These are phyloP conservation scores for Claviceps sorghi DNA, from an alignment of 2,329 filamentous ascomycete species.

Conservation along the genomic window DNA sequence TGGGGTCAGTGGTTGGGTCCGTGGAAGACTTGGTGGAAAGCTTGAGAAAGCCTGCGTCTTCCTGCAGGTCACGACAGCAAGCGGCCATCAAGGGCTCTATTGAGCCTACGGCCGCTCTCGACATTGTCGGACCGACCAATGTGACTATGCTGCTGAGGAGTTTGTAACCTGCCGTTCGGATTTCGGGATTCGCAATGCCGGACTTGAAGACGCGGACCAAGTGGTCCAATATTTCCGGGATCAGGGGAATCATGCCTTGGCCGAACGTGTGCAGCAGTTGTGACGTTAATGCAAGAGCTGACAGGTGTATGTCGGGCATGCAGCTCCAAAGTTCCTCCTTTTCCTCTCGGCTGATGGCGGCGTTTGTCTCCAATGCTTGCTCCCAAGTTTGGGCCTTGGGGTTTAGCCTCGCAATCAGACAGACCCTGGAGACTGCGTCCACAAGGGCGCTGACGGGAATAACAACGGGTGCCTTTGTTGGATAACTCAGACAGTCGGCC, in stretches of 20 bases:
- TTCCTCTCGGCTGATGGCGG: slow-evolving; percentile 65
- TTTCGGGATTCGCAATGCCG: slow-evolving; percentile 31
- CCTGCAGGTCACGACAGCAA: slow-evolving; percentile 62
- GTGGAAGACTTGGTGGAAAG: slow-evolving; percentile 18
- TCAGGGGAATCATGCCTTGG: slow-evolving; percentile 41
- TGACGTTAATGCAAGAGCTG: slow-evolving; percentile 49
- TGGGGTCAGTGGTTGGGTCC: slow-evolving; percentile 13
- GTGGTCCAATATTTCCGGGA: slow-evolving; percentile 55
- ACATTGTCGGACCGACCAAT: slow-evolving; percentile 49
- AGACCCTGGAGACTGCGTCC: slow-evolving; percentile 56
- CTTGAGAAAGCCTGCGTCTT: slow-evolving; percentile 34
- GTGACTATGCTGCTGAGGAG: slow-evolving; percentile 43
- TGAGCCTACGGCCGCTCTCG: slow-evolving; percentile 49
- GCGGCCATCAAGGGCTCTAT: slow-evolving; percentile 47
- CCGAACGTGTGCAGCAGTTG: slow-evolving; percentile 44
- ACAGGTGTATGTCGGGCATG: slow-evolving; percentile 60
- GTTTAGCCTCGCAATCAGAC: slow-evolving; percentile 45
- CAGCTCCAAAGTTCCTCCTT: slow-evolving; percentile 62
- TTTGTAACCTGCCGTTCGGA: slow-evolving; percentile 48
- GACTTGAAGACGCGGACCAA: slow-evolving; percentile 55
- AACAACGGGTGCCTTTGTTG: slow-evolving; percentile 50
- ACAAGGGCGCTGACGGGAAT: slow-evolving; percentile 53
- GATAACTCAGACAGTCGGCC: slow-evolving; percentile 43
- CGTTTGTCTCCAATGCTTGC: slow-evolving; percentile 47
- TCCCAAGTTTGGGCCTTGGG: slow-evolving; percentile 31